Percentiles rank a stretch among this genome's conserved stretches.
These are phyloP conservation scores for Diaporthe humulicola DNA, from an alignment of 2,329 filamentous ascomycete species.

Conservation along the genomic window DNA sequence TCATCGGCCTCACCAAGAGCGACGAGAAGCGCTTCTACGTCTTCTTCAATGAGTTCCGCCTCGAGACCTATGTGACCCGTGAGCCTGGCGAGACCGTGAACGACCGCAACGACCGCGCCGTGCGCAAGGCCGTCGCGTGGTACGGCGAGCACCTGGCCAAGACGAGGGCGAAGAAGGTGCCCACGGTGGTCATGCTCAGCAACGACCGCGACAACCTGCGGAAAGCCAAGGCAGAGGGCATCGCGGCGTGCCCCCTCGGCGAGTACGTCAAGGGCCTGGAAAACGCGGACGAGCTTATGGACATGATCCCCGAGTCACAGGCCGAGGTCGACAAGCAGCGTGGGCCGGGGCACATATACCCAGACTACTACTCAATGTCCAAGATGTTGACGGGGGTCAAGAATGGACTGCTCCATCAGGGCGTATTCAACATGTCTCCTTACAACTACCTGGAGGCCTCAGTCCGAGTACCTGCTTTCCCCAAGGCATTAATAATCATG, in stretches of 20 bases:
- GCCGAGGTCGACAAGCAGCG: constrained; percentile 75
- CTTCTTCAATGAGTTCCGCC: constrained; percentile 98
- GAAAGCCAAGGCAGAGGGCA: constrained; percentile 81
- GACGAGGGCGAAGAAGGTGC: constrained; percentile 72
- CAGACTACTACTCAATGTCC: constrained; percentile 89
- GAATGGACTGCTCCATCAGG: constrained; percentile 90
- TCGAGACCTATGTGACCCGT: constrained; percentile 88
- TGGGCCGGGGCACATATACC: constrained; percentile 82
- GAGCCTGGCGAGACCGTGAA: constrained; percentile 89
- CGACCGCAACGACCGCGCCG: constrained; percentile 94
- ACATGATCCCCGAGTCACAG: constrained; percentile 90
- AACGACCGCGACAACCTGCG: constrained; percentile 90
- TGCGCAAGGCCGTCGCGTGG: constrained; percentile 89
- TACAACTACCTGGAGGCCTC: constrained; percentile 98
- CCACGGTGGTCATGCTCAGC: constrained; percentile 91
- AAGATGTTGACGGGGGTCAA: constrained; percentile 96
- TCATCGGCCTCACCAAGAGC: constrained; percentile 91
- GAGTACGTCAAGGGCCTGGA: constrained; percentile 89
- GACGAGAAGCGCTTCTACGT: constrained; percentile 98
- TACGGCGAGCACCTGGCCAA: constrained; percentile 84
- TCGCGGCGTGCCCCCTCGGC: constrained; percentile 76
- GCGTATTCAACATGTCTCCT: constrained; percentile 93
- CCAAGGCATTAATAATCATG: constrained; percentile 87
- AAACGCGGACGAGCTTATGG: constrained; percentile 86
- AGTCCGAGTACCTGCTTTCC: constrained; percentile 89